Evolutionary conservation across 2,329 filamentous ascomycete species (phyloP), one percentile per base, ranked within the genome.

Genomic region (Botrytis medusae): DNA sequence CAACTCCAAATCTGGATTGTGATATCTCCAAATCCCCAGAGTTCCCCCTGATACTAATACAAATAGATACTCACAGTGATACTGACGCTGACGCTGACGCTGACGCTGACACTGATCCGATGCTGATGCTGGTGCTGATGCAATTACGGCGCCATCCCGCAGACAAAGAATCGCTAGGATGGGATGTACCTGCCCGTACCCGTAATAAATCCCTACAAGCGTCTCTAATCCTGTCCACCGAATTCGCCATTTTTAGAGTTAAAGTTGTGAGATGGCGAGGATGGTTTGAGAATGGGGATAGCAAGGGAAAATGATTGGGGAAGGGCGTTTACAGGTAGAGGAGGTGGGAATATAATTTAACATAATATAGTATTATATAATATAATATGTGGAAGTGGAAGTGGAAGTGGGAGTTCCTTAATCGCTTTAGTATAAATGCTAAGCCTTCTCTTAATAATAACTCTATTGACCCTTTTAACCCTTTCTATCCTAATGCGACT

Each of bases 211-310:
- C 48, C 65, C 48, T 68, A 68, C 65, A 68, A 57, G 48, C 48
- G 48, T 57, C 48, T 18, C 8, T 18, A 0, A 40, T 68, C 34
- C 34, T 40, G 12, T n/a, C 32, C 46, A 29, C 46, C 14, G 29
- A 22, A 40, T 54, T 68, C 64, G 32, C 64, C 64, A 68, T 68
- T 68, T 68, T 68, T 54, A 68, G 64, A 68, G 32, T 54, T 54
- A 29, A 54, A 54, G 64, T 22, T 54, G 32, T 20, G 22, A 51
- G 46, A 51, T 25, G 25, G 34, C 37, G 40, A 20, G 14, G 34
- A 4, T 7, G 48, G 48, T 54, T 16, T n/a, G 48, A 42, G 18
- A 40, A 57, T 68, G 65, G 48, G 46, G 46, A 29, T 42, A 18
- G 4, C 29, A 8, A 14, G 25, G 34, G 7, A 9, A 40, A 14